Evolutionary conservation across 768 basidiomycete species (phyloP).

Genomic region (Mycena rosella): DNA sequence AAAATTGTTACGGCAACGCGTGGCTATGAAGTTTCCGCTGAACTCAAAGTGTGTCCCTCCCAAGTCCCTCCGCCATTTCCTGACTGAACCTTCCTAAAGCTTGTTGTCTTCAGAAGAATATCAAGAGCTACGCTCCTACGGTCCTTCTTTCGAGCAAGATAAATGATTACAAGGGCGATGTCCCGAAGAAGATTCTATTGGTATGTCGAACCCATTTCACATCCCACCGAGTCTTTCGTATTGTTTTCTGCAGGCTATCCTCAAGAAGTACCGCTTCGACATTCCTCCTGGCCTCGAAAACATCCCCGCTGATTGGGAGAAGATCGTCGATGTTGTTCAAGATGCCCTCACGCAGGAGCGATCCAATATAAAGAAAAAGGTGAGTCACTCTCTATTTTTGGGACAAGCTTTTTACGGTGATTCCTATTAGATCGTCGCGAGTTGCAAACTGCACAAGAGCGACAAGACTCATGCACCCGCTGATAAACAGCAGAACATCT

Average conservation of each 20-base stretch:
- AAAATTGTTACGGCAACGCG: too few species aligned
- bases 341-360: conserved; percentile 6
- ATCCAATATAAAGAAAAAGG: conserved; percentile 6
- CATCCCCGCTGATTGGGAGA: conserved; percentile 6
- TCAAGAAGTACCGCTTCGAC: conserved; percentile 20
- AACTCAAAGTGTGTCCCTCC: neutral
- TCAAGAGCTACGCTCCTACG: neutral
- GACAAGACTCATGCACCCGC: neutral
- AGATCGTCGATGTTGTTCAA: neutral
- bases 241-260: neutral
- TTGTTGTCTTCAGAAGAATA: neutral
- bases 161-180: neutral
- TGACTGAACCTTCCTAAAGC: neutral
- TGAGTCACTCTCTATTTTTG: neutral
- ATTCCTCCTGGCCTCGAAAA: conserved; percentile 21
- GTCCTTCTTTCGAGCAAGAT: conserved; percentile 9
- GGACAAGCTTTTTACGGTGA: too few species aligned
- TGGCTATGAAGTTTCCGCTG: too few species aligned
- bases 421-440: too few species aligned
- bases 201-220: neutral
- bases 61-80: too few species aligned
- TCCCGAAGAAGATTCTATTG: neutral
- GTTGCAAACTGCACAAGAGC: too few species aligned
- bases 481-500: conserved; percentile 1
- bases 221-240: neutral